phyloP scores from a whole-genome alignment of 768 basidiomycete genomes.

The Wakefieldia striispora region DNA sequence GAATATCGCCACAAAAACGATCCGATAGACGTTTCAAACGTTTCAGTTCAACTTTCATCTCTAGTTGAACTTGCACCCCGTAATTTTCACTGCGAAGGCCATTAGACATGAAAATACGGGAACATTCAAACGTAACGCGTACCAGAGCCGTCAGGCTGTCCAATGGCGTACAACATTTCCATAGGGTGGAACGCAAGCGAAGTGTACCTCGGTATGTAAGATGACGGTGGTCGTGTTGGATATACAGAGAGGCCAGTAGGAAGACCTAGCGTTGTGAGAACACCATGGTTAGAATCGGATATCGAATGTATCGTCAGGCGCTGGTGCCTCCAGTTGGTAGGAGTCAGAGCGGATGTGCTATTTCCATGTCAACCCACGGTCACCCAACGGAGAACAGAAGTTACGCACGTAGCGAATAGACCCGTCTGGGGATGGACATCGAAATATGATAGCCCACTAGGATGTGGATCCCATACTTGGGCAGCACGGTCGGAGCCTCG shows the following conservation, averaged over 20 bases:
- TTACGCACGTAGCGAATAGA: constrained; percentile 80
- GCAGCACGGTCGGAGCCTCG: constrained; percentile 60
- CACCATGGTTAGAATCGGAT: constrained; percentile 27
- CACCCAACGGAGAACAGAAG: neutral
- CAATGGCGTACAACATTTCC: constrained; percentile 80
- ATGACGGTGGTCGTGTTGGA: constrained; percentile 56
- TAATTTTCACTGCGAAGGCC: constrained; percentile 46
- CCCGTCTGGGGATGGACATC: constrained; percentile 82
- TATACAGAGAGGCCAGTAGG: constrained; percentile 54
- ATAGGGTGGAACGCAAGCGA: constrained; percentile 80
- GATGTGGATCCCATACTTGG: constrained; percentile 62
- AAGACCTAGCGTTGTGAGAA: constrained; percentile 44
- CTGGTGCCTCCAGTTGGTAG: constrained; percentile 64
- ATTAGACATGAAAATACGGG: constrained; percentile 3
- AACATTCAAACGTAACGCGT: constrained; percentile 13
- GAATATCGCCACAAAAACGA: neutral
- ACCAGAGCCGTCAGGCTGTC: constrained; percentile 69
- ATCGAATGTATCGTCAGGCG: constrained; percentile 61
- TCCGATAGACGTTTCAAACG: neutral
- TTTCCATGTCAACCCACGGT: constrained; percentile 5
- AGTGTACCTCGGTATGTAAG: constrained; percentile 59
- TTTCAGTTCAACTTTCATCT: neutral
- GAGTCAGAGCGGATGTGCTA: constrained; percentile 61
- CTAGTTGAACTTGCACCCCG: constrained; percentile 52
- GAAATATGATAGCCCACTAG: constrained; percentile 75